Percentiles rank a stretch among this genome's conserved stretches.
phyloP scores from a whole-genome alignment of 352 stramenopile species.

The Phytophthora brassicae region DNA sequence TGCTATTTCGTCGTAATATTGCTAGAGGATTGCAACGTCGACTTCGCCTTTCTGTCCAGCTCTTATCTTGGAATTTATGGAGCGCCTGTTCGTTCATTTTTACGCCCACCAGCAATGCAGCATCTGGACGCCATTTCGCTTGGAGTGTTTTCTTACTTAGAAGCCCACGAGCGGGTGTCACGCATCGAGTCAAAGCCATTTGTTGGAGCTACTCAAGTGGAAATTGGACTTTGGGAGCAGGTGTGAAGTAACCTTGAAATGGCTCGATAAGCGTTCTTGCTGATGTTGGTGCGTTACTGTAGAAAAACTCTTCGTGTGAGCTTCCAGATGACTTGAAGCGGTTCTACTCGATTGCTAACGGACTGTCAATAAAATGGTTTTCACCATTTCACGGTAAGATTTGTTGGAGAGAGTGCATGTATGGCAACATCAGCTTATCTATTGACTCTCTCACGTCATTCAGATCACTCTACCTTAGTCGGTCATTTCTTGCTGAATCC shows the following conservation, averaged over 20 bases:
- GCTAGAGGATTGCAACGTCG: constrained; percentile 28
- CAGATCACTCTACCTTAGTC: constrained; percentile 49
- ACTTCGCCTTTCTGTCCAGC: background rate
- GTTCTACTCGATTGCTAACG: constrained; percentile 72
- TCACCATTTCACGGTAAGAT: constrained; percentile 43
- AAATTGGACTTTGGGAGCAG: constrained; percentile 70
- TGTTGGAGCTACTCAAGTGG: constrained; percentile 47
- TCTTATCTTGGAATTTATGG: constrained; percentile 18
- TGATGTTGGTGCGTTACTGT: background rate
- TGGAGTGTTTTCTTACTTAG: constrained; percentile 71
- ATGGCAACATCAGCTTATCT: background rate
- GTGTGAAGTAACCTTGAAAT: constrained; percentile 22
- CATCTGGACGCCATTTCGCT: constrained; percentile 63
- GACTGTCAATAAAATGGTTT: constrained; percentile 76
- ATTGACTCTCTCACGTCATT: background rate
- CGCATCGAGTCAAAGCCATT: constrained; percentile 57
- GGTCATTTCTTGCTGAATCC: constrained; percentile 68
- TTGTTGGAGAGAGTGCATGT: background rate
- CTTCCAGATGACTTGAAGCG: constrained; percentile 68
- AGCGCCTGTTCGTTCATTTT: constrained; percentile 27
- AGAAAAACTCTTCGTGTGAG: constrained; percentile 60
- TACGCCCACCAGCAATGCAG: constrained; percentile 25
- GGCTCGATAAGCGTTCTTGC: background rate
- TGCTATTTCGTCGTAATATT: constrained; percentile 26
- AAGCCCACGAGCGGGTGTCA: constrained; percentile 53